Evolutionary conservation across 108 stramenopile genomes (phyloP).

Genomic region (Cyclostephanos tholiformis): DNA sequence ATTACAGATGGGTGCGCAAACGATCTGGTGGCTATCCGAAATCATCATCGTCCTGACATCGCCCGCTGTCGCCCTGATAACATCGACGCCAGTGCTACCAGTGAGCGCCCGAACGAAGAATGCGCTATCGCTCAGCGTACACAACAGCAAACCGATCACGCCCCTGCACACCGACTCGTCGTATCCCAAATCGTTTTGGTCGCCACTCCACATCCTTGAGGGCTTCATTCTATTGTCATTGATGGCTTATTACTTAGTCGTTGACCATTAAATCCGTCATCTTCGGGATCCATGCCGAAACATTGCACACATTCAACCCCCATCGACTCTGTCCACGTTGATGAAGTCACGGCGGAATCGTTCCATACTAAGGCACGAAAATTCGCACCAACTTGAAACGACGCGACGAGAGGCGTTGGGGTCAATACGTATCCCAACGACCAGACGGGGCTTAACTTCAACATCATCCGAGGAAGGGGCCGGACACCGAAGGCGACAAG

Average conservation of each 20-base stretch:
- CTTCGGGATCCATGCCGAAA: slow-evolving; percentile 48
- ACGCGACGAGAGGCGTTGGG: too few species aligned
- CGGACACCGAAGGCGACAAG: too few species aligned
- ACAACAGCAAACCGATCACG: slow-evolving; percentile 52
- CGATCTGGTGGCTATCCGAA: slow-evolving; percentile 44
- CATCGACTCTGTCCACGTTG: too few species aligned
- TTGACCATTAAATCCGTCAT: slow-evolving; percentile 7
- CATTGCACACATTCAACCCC: too few species aligned
- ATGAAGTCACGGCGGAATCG: too few species aligned
- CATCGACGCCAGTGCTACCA: slow-evolving; percentile 66
- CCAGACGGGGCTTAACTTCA: too few species aligned
- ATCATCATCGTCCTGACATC: slow-evolving; percentile 27
- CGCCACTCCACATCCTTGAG: slow-evolving; percentile 35
- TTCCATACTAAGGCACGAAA: too few species aligned
- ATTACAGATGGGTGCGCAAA: slow-evolving; percentile 43
- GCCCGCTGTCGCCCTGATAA: slow-evolving; percentile 2
- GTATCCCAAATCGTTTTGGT: slow-evolving; percentile 49
- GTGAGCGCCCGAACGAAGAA: slow-evolving; percentile 62
- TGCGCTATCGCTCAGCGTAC: slow-evolving; percentile 73
- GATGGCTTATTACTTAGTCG: too few species aligned
- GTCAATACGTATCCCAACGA: too few species aligned
- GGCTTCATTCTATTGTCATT: slow-evolving; percentile 10
- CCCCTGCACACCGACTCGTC: slow-evolving; percentile 60
- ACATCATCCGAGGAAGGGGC: too few species aligned
- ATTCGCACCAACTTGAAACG: too few species aligned